phyloP scores from a whole-genome alignment of 306 rosid species.

The Biancaea sappan region DNA sequence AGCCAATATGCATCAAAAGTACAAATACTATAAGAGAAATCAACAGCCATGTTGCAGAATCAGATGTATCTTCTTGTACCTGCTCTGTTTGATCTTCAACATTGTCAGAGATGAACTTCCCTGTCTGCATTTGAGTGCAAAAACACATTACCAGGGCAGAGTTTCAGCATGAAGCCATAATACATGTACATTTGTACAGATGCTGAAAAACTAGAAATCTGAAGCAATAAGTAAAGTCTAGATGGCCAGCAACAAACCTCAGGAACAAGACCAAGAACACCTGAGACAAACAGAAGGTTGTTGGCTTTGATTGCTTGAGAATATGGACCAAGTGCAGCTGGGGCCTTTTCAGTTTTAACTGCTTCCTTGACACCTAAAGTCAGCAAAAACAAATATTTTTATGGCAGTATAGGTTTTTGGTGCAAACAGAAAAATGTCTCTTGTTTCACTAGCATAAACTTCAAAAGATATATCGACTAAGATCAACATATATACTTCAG shows the following conservation, averaged over 20 bases:
- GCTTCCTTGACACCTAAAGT: slow-evolving; percentile 71
- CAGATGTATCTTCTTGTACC: slow-evolving; percentile 44
- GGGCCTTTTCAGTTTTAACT: slow-evolving; percentile 87
- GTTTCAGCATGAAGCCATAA: background rate
- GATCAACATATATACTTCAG: background rate
- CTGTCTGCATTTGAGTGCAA: slow-evolving; percentile 59
- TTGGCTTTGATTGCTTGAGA: slow-evolving; percentile 93
- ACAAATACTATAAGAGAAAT: background rate
- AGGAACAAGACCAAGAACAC: slow-evolving; percentile 85
- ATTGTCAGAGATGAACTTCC: slow-evolving; percentile 77
- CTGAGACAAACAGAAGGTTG: slow-evolving; percentile 79
- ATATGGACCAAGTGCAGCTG: slow-evolving; percentile 95
- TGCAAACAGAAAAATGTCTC: background rate
- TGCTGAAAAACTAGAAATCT: background rate
- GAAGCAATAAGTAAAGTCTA: background rate
- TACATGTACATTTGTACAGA: slow-evolving; percentile 1
- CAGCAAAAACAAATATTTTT: slow-evolving; percentile 17
- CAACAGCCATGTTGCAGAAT: background rate
- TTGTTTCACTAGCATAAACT: background rate
- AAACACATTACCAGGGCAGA: slow-evolving; percentile 18
- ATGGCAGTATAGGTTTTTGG: background rate
- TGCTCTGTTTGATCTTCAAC: slow-evolving; percentile 95
- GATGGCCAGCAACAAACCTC: slow-evolving; percentile 57
- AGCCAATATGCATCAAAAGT: background rate
- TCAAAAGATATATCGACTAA: background rate